Percentiles rank a stretch among this genome's conserved stretches.
Conservation (phyloP, 306 rosid species). For the Fragaria vesca region DNA sequence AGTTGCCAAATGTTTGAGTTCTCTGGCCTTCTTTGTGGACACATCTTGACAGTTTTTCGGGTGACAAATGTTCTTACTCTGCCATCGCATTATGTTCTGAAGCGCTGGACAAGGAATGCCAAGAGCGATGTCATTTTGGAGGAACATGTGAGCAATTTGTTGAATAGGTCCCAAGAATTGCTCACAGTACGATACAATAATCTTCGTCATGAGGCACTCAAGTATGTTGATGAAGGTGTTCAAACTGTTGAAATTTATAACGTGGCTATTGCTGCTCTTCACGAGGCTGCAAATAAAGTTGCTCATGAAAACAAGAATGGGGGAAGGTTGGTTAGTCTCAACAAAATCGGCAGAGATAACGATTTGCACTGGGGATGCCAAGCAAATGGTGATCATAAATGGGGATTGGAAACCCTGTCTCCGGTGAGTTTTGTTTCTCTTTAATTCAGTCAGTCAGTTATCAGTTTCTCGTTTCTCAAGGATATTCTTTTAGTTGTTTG, state of each 20-base stretch:
- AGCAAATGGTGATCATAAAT: constrained; percentile 10
- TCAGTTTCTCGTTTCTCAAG: neutral
- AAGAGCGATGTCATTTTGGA: constrained; percentile 35
- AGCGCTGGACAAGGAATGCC: constrained; percentile 42
- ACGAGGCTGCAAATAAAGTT: constrained; percentile 32
- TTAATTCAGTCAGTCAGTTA: neutral
- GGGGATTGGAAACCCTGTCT: constrained; percentile 14
- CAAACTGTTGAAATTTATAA: constrained; percentile 22
- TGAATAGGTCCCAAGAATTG: constrained; percentile 24
- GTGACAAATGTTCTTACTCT: constrained; percentile 41
- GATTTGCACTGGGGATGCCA: constrained; percentile 5
- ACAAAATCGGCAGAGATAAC: constrained; percentile 9
- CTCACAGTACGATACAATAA: constrained; percentile 24
- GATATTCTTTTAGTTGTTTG: neutral
- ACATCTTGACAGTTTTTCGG: constrained; percentile 40
- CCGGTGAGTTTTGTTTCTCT: constrained; percentile 20
- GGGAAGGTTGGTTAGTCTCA: neutral
- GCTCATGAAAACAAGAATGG: constrained; percentile 20
- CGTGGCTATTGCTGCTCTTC: constrained; percentile 26
- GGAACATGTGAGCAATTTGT: constrained; percentile 22
- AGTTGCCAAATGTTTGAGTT: constrained; percentile 36
- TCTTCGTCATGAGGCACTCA: constrained; percentile 32
- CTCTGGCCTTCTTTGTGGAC: constrained; percentile 35
- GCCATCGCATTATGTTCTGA: constrained; percentile 34
- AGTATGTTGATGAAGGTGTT: constrained; percentile 34